phyloP scores from a whole-genome alignment of 331 rosid species.

The Arachis monticola region DNA sequence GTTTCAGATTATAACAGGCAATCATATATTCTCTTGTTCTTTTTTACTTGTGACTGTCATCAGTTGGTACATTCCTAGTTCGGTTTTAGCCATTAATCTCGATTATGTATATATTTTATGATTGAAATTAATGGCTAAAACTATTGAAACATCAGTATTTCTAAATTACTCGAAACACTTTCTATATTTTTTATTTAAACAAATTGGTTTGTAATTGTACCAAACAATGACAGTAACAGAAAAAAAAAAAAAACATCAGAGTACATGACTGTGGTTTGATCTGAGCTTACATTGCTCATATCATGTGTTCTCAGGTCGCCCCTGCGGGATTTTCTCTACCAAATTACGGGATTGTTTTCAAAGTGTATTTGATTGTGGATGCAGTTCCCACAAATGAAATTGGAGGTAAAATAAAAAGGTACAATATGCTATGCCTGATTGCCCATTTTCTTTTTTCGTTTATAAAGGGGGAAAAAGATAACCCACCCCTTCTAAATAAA shows the following conservation, averaged over 20 bases:
- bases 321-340: conserved; percentile 59
- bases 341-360: neutral
- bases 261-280: neutral
- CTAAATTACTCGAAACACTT: too few relatives aligned
- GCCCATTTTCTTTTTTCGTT: neutral
- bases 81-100: too few relatives aligned
- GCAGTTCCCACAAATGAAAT: conserved; percentile 17
- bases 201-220: too few relatives aligned
- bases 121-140: too few relatives aligned
- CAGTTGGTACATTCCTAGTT: too few relatives aligned
- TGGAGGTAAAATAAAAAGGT: neutral
- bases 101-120: too few relatives aligned
- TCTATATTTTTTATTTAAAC: too few relatives aligned
- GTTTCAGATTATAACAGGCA: neutral
- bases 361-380: neutral
- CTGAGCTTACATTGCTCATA: neutral
- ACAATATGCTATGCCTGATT: neutral
- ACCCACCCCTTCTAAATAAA: neutral
- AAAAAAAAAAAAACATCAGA: too few relatives aligned
- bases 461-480: neutral
- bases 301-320: conserved; percentile 93
- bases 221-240: too few relatives aligned
- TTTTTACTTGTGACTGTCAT: too few relatives aligned
- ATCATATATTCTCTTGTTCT: too few relatives aligned
- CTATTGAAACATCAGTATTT: too few relatives aligned